Evolutionary conservation across 495 filamentous ascomycete genomes (phyloP), one percentile per base, ranked within the genome.

Genomic region (Pseudoneurospora amorphoporcata): DNA sequence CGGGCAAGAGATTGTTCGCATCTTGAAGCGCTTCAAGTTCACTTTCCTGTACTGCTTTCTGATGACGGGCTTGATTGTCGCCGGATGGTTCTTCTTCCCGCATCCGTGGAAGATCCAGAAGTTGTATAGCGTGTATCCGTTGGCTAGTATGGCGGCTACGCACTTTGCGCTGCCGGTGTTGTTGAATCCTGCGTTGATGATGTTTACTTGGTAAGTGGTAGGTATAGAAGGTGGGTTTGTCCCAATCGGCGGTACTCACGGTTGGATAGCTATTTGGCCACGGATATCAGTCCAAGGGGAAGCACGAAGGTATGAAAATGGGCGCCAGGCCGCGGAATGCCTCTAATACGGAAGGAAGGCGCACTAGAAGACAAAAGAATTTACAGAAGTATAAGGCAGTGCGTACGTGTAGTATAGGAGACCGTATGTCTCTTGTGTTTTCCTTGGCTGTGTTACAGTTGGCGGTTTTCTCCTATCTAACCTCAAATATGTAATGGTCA

Each of bases 101-200:
- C 69, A 75, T 37, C 68, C 83, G 23, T 91, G 89, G 89, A 77
- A 79, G 42, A 91, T 91, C 75, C 81, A 81, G 10, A 79, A 83
- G 68, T 84, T 90, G 71, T 84, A 85, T 32, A 85, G 89, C 35
- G 87, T 91, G 71, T 89, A 83, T 79, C 89, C 89, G 32, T 77
- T 91, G 23, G 80, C 78, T 23, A 84, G 82, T 23, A 78, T 89
- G n/a, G 78, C 89, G 16, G 78, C 84, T 37, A 79, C 80, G 17
- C 89, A 91, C 75, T 86, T 89, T 77, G 76, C 89, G 43, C 75
- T 91, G 47, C 89, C 89, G 5, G 84, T 91, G 68, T 84, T 82
- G 69, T 78, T 91, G 47, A 91, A 91, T 70, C 89, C 89, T 16
- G 86, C 86, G 35, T 77, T 91, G 78, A 91, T 91, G 89, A 83